These are phyloP conservation scores for Boehmeria nivea DNA, from an alignment of 306 rosid species.

Conservation along the genomic window DNA sequence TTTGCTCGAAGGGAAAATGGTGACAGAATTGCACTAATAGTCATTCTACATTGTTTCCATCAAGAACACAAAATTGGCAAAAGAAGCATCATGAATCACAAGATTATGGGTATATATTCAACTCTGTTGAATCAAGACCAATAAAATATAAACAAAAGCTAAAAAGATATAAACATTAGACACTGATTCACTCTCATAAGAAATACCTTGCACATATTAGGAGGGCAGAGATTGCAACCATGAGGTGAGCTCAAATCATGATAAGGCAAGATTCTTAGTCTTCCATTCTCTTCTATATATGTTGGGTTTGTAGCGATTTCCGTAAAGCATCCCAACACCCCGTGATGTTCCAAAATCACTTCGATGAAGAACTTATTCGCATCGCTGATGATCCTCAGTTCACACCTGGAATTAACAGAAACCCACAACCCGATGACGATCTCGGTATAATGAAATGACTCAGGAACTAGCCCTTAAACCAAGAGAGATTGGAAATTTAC, in stretches of 20 bases:
- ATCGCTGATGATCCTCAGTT: constrained; percentile 67
- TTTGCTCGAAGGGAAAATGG: too few species aligned
- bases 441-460: too few species aligned
- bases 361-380: constrained; percentile 60
- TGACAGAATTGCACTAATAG: too few species aligned
- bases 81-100: too few species aligned
- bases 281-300: constrained; percentile 42
- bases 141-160: too few species aligned
- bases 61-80: too few species aligned
- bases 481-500: constrained; percentile 22
- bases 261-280: constrained; percentile 53
- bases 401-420: constrained; percentile 46
- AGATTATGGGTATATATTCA: too few species aligned
- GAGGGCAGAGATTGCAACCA: constrained; percentile 56
- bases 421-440: too few species aligned
- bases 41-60: too few species aligned
- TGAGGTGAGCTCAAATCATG: constrained; percentile 47
- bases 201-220: constrained; percentile 75
- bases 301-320: constrained; percentile 50
- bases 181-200: background rate
- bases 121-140: too few species aligned
- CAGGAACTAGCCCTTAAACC: too few species aligned
- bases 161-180: too few species aligned
- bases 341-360: constrained; percentile 60
- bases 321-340: constrained; percentile 56